phyloP scores from a whole-genome alignment of 768 basidiomycete genomes.

The Hypholoma sublateritium region DNA sequence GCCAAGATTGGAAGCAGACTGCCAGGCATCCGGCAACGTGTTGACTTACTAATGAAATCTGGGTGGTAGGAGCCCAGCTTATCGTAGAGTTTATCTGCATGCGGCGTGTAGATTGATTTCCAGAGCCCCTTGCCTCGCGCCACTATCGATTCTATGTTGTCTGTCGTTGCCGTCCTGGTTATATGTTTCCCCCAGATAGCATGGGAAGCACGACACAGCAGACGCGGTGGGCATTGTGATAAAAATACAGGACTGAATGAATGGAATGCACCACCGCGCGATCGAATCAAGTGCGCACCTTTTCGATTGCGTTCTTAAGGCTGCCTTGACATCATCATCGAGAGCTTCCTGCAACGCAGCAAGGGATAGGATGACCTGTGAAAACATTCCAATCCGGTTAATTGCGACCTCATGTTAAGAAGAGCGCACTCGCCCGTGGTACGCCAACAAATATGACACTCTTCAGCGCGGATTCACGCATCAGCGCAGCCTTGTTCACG shows the following conservation, averaged over 20 bases:
- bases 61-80: constrained; percentile 89
- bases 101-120: constrained; percentile 87
- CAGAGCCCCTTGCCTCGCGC: constrained; percentile 73
- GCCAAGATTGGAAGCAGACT: constrained; percentile 32
- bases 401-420: constrained; percentile 5
- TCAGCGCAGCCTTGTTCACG: constrained; percentile 74
- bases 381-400: constrained; percentile 12
- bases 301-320: constrained; percentile 63
- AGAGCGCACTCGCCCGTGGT: constrained; percentile 63
- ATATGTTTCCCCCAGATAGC: constrained; percentile 10
- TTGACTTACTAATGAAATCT: constrained; percentile 84
- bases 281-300: constrained; percentile 41
- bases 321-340: constrained; percentile 77
- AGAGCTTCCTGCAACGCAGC: constrained; percentile 73
- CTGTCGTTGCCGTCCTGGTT: constrained; percentile 55
- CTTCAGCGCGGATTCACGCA: constrained; percentile 89
- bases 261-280: too few species aligned
- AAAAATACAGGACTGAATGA: constrained; percentile 2
- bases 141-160: constrained; percentile 68
- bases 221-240: background rate
- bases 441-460: constrained; percentile 88
- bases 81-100: constrained; percentile 84
- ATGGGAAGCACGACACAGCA: constrained; percentile 2
- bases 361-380: constrained; percentile 80
- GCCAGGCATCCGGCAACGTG: constrained; percentile 30